A percentile compares a stretch with the other conserved stretches of the same genome.
These are phyloP conservation scores for Boletus rubescentipes DNA, from an alignment of 768 basidiomycete species.

Conservation along the genomic window DNA sequence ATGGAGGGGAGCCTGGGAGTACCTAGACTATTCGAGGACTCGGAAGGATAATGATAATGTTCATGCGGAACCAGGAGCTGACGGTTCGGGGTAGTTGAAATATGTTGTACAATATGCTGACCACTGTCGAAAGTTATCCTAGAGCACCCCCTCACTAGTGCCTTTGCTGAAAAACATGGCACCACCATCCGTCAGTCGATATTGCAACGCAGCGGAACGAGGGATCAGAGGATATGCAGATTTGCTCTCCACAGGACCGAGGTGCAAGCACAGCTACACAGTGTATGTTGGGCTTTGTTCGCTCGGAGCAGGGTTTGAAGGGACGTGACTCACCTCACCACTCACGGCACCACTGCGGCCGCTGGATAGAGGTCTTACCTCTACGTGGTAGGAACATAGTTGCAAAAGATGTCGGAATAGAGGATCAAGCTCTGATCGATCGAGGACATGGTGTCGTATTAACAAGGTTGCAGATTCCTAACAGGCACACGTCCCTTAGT, in stretches of 20 bases:
- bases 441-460: slow-evolving; percentile 61
- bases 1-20: too few relatives aligned
- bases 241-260: slow-evolving; percentile 43
- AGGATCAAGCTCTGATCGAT: slow-evolving; percentile 56
- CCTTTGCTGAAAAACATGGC: slow-evolving; percentile 73
- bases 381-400: slow-evolving; percentile 65
- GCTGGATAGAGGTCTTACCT: slow-evolving; percentile 68
- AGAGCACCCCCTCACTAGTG: slow-evolving; percentile 64
- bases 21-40: too few relatives aligned
- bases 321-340: slow-evolving; percentile 55
- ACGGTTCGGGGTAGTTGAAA: too few relatives aligned
- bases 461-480: slow-evolving; percentile 56
- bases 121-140: slow-evolving; percentile 1
- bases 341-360: slow-evolving; percentile 77
- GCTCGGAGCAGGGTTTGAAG: neutral
- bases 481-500: neutral
- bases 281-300: neutral
- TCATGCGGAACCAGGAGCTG: too few relatives aligned
- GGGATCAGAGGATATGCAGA: slow-evolving; percentile 41
- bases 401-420: slow-evolving; percentile 60
- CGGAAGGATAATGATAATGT: too few relatives aligned
- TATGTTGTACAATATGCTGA: neutral
- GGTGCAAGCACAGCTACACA: slow-evolving; percentile 61
- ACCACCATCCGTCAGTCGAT: slow-evolving; percentile 64
- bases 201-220: slow-evolving; percentile 62